A percentile compares a stretch with the other conserved stretches of the same genome.
phyloP scores from a whole-genome alignment of 2,329 filamentous ascomycete species.

The Pseudonectria buxi region DNA sequence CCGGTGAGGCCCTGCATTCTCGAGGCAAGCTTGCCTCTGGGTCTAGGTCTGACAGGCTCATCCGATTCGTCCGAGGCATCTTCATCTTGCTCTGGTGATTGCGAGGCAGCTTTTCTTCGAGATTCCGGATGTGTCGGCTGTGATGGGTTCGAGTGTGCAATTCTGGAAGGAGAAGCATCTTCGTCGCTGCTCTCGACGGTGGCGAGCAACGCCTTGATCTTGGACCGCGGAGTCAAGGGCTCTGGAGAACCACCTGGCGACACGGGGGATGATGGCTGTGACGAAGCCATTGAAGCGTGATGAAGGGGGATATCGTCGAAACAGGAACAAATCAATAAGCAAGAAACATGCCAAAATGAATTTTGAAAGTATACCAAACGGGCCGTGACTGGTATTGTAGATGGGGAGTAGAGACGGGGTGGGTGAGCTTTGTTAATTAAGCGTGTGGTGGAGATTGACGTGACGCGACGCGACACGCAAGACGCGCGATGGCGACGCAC shows the following conservation, averaged over 20 bases:
- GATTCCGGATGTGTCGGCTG: constrained; percentile 5
- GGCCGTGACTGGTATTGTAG: too few species aligned
- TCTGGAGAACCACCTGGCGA: constrained; percentile 36
- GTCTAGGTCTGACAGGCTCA: constrained; percentile 41
- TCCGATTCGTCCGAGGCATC: constrained; percentile 42
- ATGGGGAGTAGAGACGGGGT: not conserved
- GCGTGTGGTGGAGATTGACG: constrained; percentile 23
- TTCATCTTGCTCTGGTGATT: constrained; percentile 26
- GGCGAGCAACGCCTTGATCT: constrained; percentile 48
- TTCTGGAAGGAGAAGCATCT: constrained; percentile 22
- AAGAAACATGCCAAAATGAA: constrained; percentile 1
- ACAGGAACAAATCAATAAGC: not conserved
- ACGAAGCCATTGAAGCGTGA: constrained; percentile 39
- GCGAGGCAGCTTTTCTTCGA: constrained; percentile 5
- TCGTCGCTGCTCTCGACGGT: constrained; percentile 45
- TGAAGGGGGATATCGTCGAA: not conserved
- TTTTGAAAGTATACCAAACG: not conserved
- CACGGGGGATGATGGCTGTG: constrained; percentile 38
- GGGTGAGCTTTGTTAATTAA: not conserved
- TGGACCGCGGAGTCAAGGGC: constrained; percentile 46
- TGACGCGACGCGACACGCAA: constrained; percentile 20
- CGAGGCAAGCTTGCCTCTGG: constrained; percentile 58
- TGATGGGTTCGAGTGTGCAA: constrained; percentile 7
- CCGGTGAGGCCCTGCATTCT: constrained; percentile 45
- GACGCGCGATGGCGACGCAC: constrained; percentile 18